These are phyloP conservation scores for Pseudomonodictys pantanalensis DNA, from an alignment of 495 filamentous ascomycete genomes.

Conservation along the genomic window DNA sequence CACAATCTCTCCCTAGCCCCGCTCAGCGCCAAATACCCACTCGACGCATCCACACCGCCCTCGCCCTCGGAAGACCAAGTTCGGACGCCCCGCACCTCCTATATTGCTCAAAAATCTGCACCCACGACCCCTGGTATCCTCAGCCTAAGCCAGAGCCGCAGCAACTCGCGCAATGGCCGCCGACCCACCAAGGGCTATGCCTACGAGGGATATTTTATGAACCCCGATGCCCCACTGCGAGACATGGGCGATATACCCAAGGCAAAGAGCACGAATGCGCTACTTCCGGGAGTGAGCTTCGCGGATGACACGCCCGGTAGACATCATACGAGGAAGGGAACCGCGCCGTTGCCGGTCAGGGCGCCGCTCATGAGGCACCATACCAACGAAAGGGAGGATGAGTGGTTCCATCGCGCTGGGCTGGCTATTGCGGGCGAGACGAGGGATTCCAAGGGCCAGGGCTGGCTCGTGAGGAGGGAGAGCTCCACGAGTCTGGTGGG, in stretches of 20 bases:
- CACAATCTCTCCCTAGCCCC: constrained; percentile 44
- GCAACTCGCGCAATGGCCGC: constrained; percentile 29
- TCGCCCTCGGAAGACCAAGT: constrained; percentile 15
- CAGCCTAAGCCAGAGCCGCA: constrained; percentile 40
- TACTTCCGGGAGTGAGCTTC: constrained; percentile 22
- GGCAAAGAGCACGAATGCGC: constrained; percentile 39
- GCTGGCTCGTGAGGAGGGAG: constrained; percentile 40
- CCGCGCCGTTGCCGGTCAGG: constrained; percentile 4
- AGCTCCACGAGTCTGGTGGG: constrained; percentile 37
- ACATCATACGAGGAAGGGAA: constrained; percentile 21
- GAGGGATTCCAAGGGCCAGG: constrained; percentile 43
- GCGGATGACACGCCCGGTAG: constrained; percentile 5
- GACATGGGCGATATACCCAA: constrained; percentile 32
- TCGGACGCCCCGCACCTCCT: constrained; percentile 34
- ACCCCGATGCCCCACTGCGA: constrained; percentile 19
- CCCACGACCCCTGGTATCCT: constrained; percentile 44
- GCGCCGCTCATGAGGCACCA: constrained; percentile 20
- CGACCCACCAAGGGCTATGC: constrained; percentile 27
- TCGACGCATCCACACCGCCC: constrained; percentile 30
- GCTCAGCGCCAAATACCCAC: constrained; percentile 34
- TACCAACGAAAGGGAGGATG: constrained; percentile 30
- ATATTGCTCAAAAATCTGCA: constrained; percentile 41
- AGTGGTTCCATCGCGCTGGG: constrained; percentile 42
- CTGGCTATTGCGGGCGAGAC: constrained; percentile 37
- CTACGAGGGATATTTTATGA: constrained; percentile 31